phyloP scores from a whole-genome alignment of 176 grass and related monocot species.

The Rhynchospora tenuis region DNA sequence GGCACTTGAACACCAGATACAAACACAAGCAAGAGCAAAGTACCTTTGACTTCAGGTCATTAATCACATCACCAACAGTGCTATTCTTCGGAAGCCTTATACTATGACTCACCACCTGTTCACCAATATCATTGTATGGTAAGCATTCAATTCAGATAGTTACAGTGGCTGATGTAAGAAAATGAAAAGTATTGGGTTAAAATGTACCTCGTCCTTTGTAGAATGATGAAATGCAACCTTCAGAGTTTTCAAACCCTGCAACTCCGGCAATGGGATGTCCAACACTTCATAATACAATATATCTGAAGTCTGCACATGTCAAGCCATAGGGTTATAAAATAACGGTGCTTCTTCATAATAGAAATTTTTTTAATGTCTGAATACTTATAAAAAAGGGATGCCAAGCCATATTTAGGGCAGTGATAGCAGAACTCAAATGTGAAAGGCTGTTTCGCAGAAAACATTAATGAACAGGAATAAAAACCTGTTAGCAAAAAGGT shows the following conservation, averaged over 20 bases:
- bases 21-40: slow-evolving; percentile 1
- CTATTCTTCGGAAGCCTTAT: slow-evolving; percentile 78
- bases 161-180: slow-evolving; percentile 24
- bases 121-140: slow-evolving; percentile 14
- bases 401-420: neutral
- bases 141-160: slow-evolving; percentile 24
- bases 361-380: neutral
- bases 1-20: neutral
- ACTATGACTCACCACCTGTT: slow-evolving; percentile 22
- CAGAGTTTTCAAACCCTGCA: slow-evolving; percentile 88
- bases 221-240: slow-evolving; percentile 98
- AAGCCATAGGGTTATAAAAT: neutral
- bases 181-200: neutral
- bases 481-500: neutral
- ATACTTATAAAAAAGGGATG: neutral
- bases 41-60: slow-evolving; percentile 89
- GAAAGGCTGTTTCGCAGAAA: neutral
- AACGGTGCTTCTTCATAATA: neutral
- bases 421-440: neutral
- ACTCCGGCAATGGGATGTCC: slow-evolving; percentile 90
- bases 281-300: slow-evolving; percentile 94
- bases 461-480: neutral
- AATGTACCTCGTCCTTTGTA: slow-evolving; percentile 84
- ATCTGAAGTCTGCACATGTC: slow-evolving; percentile 59
- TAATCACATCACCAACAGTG: slow-evolving; percentile 77